Evolutionary conservation across 2,329 filamentous ascomycete genomes (phyloP).

Genomic region (Neonectria sp.): DNA sequence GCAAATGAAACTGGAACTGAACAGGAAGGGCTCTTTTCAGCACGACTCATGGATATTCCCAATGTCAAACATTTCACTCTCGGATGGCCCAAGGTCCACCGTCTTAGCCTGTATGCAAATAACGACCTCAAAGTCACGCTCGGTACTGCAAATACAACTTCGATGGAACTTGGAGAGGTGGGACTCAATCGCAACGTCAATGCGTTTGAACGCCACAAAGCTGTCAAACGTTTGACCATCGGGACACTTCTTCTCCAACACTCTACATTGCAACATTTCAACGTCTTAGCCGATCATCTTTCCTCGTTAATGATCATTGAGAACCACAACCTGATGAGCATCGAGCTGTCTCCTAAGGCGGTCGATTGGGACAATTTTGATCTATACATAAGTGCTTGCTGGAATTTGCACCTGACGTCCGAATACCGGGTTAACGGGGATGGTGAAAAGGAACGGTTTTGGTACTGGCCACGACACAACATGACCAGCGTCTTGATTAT

Average conservation of each 20-base stretch:
- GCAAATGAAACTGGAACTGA: no score
- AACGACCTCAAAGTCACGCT: constrained; percentile 8
- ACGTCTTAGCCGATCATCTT: constrained; percentile 21
- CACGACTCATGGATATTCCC: neutral
- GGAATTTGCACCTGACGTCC: constrained; percentile 22
- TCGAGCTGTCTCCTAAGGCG: constrained; percentile 16
- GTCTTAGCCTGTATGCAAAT: neutral
- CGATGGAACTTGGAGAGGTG: no score
- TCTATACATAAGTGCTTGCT: neutral
- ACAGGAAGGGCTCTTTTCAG: no score
- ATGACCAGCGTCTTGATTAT: constrained; percentile 9
- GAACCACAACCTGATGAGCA: constrained; percentile 1
- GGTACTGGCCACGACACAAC: constrained; percentile 29
- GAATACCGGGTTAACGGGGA: constrained; percentile 24
- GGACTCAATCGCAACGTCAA: no score
- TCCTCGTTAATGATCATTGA: neutral
- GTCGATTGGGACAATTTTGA: constrained; percentile 18
- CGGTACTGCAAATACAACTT: constrained; percentile 15
- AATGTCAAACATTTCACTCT: constrained; percentile 28
- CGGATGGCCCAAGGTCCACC: constrained; percentile 23
- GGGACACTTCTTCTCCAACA: neutral
- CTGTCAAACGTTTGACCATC: neutral
- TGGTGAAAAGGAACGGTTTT: constrained; percentile 18
- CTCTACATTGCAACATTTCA: neutral
- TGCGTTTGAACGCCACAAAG: neutral